These are phyloP conservation scores for Apiospora hydei DNA, from an alignment of 2,329 filamentous ascomycete genomes.

Conservation along the genomic window DNA sequence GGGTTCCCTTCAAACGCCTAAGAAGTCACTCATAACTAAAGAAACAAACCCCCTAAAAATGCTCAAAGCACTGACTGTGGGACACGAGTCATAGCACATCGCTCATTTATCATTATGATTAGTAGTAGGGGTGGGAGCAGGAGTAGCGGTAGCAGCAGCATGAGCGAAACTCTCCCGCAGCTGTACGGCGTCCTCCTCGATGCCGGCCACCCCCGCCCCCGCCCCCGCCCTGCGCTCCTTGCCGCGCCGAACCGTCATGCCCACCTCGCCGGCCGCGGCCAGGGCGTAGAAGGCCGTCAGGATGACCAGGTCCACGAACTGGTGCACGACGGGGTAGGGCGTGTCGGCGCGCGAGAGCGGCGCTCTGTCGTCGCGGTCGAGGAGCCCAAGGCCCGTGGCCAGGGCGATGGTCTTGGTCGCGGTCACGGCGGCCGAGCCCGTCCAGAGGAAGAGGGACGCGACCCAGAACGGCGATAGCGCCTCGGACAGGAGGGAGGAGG, in stretches of 20 bases:
- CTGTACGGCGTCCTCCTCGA: conserved; percentile 25
- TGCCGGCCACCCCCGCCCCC: not conserved
- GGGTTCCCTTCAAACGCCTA: not conserved
- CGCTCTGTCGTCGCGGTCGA: not conserved
- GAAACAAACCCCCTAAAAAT: not conserved
- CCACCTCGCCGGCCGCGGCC: conserved; percentile 31
- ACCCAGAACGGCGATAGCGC: conserved; percentile 26
- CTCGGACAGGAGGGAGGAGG: conserved; percentile 24
- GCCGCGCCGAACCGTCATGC: conserved; percentile 23
- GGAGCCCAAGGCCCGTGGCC: conserved; percentile 25
- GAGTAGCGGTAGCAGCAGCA: not conserved
- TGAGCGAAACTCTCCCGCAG: conserved; percentile 23
- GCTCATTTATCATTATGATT: not conserved
- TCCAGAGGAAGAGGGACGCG: conserved; percentile 35
- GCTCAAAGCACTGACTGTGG: not conserved
- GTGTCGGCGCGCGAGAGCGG: conserved; percentile 28
- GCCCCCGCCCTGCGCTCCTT: conserved; percentile 20
- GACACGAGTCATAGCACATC: not conserved
- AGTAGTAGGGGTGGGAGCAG: too few relatives aligned
- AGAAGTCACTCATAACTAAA: not conserved
- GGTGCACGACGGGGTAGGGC: conserved; percentile 35
- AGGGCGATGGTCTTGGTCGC: conserved; percentile 34
- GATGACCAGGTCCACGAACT: conserved; percentile 36
- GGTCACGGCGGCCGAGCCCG: conserved; percentile 33
- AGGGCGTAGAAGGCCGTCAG: conserved; percentile 33